Base-by-base conservation (phyloP, 306 rosid species). In the Trichosanthes truncata region DNA sequence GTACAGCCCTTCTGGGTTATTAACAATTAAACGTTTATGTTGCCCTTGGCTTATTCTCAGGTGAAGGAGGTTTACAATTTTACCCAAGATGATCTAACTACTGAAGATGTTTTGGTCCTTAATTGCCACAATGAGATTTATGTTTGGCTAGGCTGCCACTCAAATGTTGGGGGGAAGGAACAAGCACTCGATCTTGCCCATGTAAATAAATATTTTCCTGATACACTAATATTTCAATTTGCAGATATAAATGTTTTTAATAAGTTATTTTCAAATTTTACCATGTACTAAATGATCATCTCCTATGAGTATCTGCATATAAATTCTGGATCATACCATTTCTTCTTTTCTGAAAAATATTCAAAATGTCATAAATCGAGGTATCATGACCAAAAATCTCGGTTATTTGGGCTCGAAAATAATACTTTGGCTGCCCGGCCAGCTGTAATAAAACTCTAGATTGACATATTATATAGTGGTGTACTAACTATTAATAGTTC, bases 41-140 rank as follows among this genome's bases (percentile, higher is more conserved):
- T 83, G 80, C 40, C 67, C 82, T 81, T 80, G 55, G 81, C 36
- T 46, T 57, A 71, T 71, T 84, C 82, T 84, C 97, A 94, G 98
- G 93, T 87, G 87, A 93, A 90, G 84, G 98, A 94, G 90, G 82
- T 92, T 78, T 92, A 88, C 95, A 94, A 88, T 78, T 92, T 91
- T 77, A 79, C 97, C 20, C 98, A 92, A 90, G 98, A 94, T 73
- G 98, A 94, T 86, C 86, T 94, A 69, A 81, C 90, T 66, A 94
- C 98, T 23, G 98, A 94, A 89, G 98, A 94, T 49, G 85, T 89
- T 74, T 84, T 94, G 65, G 84, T 91, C 78, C 98, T 94, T 38
- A 90, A 94, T 82, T 94, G 97, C 84, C 92, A 89, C 85, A 86
- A 78, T 67, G 98, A 94, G 90, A 82, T 94, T 81, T 90, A 91